Evolutionary conservation across 306 rosid species (phyloP), one percentile per base, ranked within the genome.

Genomic region (Hippophae tibetana): DNA sequence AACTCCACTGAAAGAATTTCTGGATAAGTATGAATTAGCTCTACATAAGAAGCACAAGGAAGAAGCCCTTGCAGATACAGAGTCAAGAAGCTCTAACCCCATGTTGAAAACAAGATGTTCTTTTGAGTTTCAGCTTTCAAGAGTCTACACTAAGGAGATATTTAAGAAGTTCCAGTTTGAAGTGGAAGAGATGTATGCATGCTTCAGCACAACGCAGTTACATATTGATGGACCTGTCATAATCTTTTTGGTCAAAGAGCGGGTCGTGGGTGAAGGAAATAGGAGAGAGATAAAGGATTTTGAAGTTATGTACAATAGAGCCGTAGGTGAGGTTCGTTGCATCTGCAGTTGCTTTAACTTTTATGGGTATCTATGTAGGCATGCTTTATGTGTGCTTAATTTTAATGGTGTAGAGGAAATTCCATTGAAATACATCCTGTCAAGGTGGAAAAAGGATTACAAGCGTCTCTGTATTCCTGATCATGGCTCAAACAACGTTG

Each of bases 341-440:
- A 85, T 90, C n/a, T 90, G 98, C 71, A 81, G 95, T 53, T 83
- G 92, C 81, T 90, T 87, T 57, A 85, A 83, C 68, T 85, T 90
- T 53, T 74, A 78, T 11, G 98, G 98, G 60, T 90, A 90, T 63
- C 72, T 90, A 57, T 90, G 98, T 56, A 83, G 96, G 64, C 98
- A 90, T 44, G 85, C 96, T 0, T 53, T 87, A 42, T 87, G 94
- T 52, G 95, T 76, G 67, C 98, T 90, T 65, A 87, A 90, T 56
- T 90, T 85, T 69, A 90, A 87, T 42, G 98, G 96, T 52, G 98
- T 85, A 63, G 98, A 90, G 67, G 96, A 90, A 79, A 77, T 90
- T 41, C 96, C 95, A 64, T 64, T 82, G 7, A 87, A 69, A 58
- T 90, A 78, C 72, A 60, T 90, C 58, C 72, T 90, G 61, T 61